A percentile compares a stretch with the other conserved stretches of the same genome.
Evolutionary conservation across 2,329 filamentous ascomycete species (phyloP).

Genomic region (Aureobasidium sp.): DNA sequence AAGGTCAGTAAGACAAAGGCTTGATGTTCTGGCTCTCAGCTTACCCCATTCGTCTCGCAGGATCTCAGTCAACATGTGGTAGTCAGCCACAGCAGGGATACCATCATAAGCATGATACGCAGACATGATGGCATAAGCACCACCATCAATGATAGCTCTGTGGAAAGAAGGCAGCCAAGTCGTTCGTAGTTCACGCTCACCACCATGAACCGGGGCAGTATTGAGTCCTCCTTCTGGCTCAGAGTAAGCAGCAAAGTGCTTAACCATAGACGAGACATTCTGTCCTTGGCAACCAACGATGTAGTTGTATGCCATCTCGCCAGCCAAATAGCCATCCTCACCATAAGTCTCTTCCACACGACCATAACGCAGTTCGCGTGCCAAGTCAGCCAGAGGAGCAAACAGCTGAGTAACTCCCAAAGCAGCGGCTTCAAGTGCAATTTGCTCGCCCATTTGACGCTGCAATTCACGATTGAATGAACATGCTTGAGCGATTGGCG

Average conservation of each 20-base stretch:
- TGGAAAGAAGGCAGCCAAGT: slow-evolving; percentile 56
- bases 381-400: slow-evolving; percentile 62
- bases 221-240: slow-evolving; percentile 67
- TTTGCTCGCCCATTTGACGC: slow-evolving; percentile 58
- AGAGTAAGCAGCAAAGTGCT: slow-evolving; percentile 67
- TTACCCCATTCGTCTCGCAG: slow-evolving; percentile 59
- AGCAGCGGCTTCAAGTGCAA: slow-evolving; percentile 58
- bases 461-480: slow-evolving; percentile 62
- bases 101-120: slow-evolving; percentile 69
- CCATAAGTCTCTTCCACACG: slow-evolving; percentile 68
- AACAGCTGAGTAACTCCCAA: slow-evolving; percentile 69
- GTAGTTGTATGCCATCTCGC: slow-evolving; percentile 59
- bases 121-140: slow-evolving; percentile 63
- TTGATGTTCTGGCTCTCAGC: not conserved
- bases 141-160: slow-evolving; percentile 62
- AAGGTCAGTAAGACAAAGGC: not conserved
- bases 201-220: slow-evolving; percentile 53
- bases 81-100: slow-evolving; percentile 58
- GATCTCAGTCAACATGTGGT: slow-evolving; percentile 61
- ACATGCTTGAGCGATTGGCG: slow-evolving; percentile 64
- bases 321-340: slow-evolving; percentile 62
- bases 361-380: slow-evolving; percentile 63
- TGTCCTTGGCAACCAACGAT: slow-evolving; percentile 55
- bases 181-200: slow-evolving; percentile 48
- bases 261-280: slow-evolving; percentile 64